These are phyloP conservation scores for Phytophthora colocasiae DNA, from an alignment of 352 stramenopile genomes.

Conservation along the genomic window DNA sequence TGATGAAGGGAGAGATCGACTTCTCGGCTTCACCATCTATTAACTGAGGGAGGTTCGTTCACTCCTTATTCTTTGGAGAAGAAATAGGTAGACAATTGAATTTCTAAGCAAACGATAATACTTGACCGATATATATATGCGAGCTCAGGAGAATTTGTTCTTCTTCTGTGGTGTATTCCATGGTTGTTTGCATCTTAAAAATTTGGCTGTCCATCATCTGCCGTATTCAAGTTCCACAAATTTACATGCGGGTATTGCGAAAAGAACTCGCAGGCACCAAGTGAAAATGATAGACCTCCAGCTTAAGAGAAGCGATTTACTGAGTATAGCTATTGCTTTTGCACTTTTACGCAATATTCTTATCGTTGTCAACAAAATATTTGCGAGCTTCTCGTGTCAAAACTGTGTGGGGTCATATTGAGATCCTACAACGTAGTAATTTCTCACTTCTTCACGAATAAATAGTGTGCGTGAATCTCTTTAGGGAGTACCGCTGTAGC, in stretches of 20 bases:
- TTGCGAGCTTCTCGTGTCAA: constrained; percentile 5
- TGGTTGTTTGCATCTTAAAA: no score
- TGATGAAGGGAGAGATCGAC: constrained; percentile 11
- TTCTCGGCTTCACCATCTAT: constrained; percentile 10
- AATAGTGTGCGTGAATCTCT: constrained; percentile 14
- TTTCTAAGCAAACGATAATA: not conserved
- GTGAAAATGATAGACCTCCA: no score
- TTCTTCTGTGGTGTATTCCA: no score
- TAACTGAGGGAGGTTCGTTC: not conserved
- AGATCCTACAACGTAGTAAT: not conserved
- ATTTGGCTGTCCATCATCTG: no score
- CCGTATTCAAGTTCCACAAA: no score
- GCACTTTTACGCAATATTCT: no score
- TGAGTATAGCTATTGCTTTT: no score
- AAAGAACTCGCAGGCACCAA: no score
- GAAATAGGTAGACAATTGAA: not conserved
- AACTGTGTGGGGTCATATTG: constrained; percentile 19
- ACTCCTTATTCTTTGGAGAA: not conserved
- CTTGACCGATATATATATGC: constrained; percentile 6
- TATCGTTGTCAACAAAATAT: no score
- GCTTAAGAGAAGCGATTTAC: no score
- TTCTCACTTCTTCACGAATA: constrained; percentile 21
- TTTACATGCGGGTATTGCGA: no score
- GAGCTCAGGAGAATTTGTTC: not conserved
- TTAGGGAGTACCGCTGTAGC: constrained; percentile 21